Evolutionary conservation across 225 moss, liverwort and hornwort species (phyloP).

Genomic region (Polytrichum formosum): DNA sequence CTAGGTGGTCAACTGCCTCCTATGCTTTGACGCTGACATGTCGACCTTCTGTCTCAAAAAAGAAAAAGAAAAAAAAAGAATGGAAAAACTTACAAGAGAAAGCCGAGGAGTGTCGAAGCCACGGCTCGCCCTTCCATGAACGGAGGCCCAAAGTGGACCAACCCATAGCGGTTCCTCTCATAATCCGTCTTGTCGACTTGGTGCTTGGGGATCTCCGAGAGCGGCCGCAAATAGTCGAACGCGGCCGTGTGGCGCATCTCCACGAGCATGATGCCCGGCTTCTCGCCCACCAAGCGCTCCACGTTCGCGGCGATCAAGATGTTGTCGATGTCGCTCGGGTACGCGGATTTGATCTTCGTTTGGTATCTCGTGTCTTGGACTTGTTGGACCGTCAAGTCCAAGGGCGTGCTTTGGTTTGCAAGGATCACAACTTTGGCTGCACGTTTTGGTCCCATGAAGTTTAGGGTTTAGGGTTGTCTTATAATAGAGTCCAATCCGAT

Average conservation of each 20-base stretch:
- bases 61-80: too few relatives aligned
- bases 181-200: conserved; percentile 39
- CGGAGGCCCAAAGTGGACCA: conserved; percentile 69
- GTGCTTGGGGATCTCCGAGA: conserved; percentile 45
- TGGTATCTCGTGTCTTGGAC: conserved; percentile 55
- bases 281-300: conserved; percentile 60
- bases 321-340: conserved; percentile 82
- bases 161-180: conserved; percentile 49
- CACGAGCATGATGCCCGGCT: conserved; percentile 43
- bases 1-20: too few relatives aligned
- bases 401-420: conserved; percentile 49
- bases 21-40: too few relatives aligned
- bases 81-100: conserved; percentile 46
- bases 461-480: too few relatives aligned
- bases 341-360: conserved; percentile 57
- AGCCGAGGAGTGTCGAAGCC: conserved; percentile 66
- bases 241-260: conserved; percentile 77
- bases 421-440: conserved; percentile 74
- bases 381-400: conserved; percentile 32
- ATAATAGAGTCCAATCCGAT: too few relatives aligned
- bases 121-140: conserved; percentile 84
- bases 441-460: background rate
- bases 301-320: conserved; percentile 76
- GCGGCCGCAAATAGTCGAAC: conserved; percentile 72
- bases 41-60: too few relatives aligned